These are phyloP conservation scores for Hymenoscyphus repandus DNA, from an alignment of 2,329 filamentous ascomycete species.

Conservation along the genomic window DNA sequence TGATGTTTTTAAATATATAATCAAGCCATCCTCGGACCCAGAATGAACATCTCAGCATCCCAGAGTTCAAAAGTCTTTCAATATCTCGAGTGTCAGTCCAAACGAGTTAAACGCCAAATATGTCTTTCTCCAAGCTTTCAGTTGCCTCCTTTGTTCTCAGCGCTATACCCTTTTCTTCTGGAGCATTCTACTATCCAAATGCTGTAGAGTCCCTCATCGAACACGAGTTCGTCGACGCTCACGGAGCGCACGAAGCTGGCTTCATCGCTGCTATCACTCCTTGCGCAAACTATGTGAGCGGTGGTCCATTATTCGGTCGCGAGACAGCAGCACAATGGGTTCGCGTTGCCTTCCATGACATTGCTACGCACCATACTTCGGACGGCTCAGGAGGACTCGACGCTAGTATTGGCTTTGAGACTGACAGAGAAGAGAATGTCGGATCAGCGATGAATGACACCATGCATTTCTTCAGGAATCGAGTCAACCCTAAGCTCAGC, in stretches of 20 bases:
- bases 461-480: slow-evolving; percentile 16
- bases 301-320: slow-evolving; percentile 46
- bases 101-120: background rate
- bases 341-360: slow-evolving; percentile 55
- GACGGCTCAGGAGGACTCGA: slow-evolving; percentile 50
- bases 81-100: background rate
- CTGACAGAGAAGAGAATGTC: slow-evolving; percentile 48
- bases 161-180: background rate
- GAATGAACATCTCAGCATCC: background rate
- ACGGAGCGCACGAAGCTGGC: slow-evolving; percentile 17
- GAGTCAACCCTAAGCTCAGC: slow-evolving; percentile 14
- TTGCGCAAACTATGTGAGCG: slow-evolving; percentile 47
- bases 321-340: slow-evolving; percentile 56
- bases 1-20: background rate
- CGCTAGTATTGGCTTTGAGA: slow-evolving; percentile 54
- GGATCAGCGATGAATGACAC: slow-evolving; percentile 44
- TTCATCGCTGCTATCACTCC: slow-evolving; percentile 53
- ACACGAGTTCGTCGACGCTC: slow-evolving; percentile 20
- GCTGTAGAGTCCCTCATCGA: slow-evolving; percentile 18
- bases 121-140: background rate
- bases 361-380: slow-evolving; percentile 46
- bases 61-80: background rate
- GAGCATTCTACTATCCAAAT: slow-evolving; percentile 19
- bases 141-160: background rate
- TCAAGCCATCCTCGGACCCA: background rate